Percentiles rank a stretch among this genome's conserved stretches.
phyloP scores from a whole-genome alignment of 1,284 basidiomycete genomes.

The Rhodotorula sp. region DNA sequence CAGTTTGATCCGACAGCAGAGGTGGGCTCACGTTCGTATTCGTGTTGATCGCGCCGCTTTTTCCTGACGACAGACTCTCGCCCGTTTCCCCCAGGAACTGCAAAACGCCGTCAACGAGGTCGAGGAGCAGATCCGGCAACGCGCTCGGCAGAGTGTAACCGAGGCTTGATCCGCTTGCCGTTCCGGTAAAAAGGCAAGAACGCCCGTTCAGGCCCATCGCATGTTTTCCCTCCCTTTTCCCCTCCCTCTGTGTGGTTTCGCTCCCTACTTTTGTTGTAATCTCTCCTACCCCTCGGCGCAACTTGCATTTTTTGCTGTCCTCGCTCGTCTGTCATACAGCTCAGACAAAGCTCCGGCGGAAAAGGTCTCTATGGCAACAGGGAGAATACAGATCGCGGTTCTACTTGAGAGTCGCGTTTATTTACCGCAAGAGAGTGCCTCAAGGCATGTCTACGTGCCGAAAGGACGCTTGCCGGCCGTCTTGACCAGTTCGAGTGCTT shows the following conservation, averaged over 20 bases:
- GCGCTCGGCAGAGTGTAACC: not conserved
- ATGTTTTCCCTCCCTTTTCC: too few relatives aligned
- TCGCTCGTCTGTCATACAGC: too few relatives aligned
- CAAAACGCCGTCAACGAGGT: conserved; percentile 27
- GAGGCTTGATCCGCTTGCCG: not conserved
- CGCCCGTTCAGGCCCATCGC: too few relatives aligned
- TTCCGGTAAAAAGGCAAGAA: too few relatives aligned
- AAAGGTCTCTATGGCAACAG: not conserved
- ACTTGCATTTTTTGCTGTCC: too few relatives aligned
- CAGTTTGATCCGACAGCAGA: conserved; percentile 83
- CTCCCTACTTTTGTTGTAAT: too few relatives aligned
- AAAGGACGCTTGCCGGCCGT: not conserved
- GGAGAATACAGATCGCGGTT: not conserved
- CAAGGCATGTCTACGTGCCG: not conserved
- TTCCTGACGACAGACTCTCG: too few relatives aligned
- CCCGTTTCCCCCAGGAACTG: conserved; percentile 19
- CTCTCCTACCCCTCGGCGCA: too few relatives aligned
- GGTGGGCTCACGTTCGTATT: conserved; percentile 37
- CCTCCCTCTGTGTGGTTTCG: too few relatives aligned
- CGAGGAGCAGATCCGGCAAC: conserved; percentile 24
- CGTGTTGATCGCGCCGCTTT: too few relatives aligned
- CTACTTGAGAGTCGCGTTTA: not conserved
- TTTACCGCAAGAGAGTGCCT: not conserved
- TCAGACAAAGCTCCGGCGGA: too few relatives aligned
- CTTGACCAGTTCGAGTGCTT: conserved; percentile 14